Evolutionary conservation across 2,329 filamentous ascomycete species (phyloP), one percentile per base, ranked within the genome.

Genomic region (Penicillium aurantiogriseum): DNA sequence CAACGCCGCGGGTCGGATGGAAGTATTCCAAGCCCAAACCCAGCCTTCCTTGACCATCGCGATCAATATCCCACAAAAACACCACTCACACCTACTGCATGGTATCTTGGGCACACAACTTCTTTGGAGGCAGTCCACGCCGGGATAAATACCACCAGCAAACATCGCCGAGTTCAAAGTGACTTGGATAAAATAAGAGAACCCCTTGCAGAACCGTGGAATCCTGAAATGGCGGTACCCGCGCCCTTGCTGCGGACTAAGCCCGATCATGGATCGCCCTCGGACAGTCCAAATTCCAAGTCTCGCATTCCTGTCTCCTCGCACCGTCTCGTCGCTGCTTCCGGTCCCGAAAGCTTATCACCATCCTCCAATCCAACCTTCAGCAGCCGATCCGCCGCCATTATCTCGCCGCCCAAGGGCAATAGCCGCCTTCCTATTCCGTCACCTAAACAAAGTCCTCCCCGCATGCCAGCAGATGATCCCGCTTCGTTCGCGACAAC

Each of bases 1-100:
- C 78, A 80, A 58, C 80, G 88, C 61, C 82, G 88, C 72, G 87
- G 87, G 23, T 90, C 89, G 43, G 90, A 92, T 68, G 87, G 89
- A n/a, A 86, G 82, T 69, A 74, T 89, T 62, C 80, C 82, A 60
- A 82, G 81, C 63, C 75, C 81, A 58, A 77, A 75, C 58, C 72
- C 78, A 11, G 74, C 76, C 56, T 73, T 76, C 60, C 60, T 72
- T 50, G 77, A 74, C 68, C 76, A 66, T 60, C 71, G 59, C 57
- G 72, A 69, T 40, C 67, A 57, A 19, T 63, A 67, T n/a, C 57
- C 80, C 39, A 81, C 84, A 60, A 71, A 77, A 56, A 83, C 88
- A 61, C 84, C 86, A 15, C 75, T 83, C 15, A 90, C 88, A 4
- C 86, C 88, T 11, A 86, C 84, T 42, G 85, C 85, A 56, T 89